Conservation (phyloP, 352 stramenopile species). For the Saprolegnia parasitica region DNA sequence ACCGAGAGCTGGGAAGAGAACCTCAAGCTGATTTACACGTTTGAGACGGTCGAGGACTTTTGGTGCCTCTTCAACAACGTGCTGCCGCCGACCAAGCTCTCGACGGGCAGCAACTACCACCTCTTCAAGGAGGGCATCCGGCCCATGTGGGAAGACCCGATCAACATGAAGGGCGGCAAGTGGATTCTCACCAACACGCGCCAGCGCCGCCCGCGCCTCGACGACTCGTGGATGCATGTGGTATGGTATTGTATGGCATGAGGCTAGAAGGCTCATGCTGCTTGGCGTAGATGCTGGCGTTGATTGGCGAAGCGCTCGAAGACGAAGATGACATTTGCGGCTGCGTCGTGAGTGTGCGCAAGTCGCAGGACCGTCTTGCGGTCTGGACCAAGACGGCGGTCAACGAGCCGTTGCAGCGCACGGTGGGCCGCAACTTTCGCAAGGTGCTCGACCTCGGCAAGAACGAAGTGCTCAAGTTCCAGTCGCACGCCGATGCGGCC, state of each 20-base stretch:
- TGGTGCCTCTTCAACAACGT: conserved; percentile 97
- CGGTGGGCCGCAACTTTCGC: conserved; percentile 76
- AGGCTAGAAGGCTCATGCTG: not conserved
- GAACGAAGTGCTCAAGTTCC: conserved; percentile 86
- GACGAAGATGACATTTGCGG: conserved; percentile 93
- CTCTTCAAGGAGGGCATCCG: conserved; percentile 96
- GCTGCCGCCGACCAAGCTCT: conserved; percentile 82
- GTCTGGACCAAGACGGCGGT: conserved; percentile 90
- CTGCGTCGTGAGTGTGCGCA: conserved; percentile 93
- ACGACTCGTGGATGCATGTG: conserved; percentile 95
- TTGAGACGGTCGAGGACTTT: conserved; percentile 95
- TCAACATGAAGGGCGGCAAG: conserved; percentile 94
- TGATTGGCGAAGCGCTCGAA: conserved; percentile 95
- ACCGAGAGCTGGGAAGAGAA: conserved; percentile 86
- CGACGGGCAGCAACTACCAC: conserved; percentile 94
- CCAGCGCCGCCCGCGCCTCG: conserved; percentile 86
- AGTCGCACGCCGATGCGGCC: conserved; percentile 81
- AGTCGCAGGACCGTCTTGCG: conserved; percentile 93
- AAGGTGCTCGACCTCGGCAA: conserved; percentile 79
- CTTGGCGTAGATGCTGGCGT: conserved; percentile 79
- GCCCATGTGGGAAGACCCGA: conserved; percentile 96
- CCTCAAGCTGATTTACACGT: conserved; percentile 91
- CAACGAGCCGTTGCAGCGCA: conserved; percentile 66
- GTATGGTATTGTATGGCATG: conserved; percentile 39
- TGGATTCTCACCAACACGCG: conserved; percentile 96